Base-by-base conservation (phyloP, 805 yeast species). In the Starmerella cellae region DNA sequence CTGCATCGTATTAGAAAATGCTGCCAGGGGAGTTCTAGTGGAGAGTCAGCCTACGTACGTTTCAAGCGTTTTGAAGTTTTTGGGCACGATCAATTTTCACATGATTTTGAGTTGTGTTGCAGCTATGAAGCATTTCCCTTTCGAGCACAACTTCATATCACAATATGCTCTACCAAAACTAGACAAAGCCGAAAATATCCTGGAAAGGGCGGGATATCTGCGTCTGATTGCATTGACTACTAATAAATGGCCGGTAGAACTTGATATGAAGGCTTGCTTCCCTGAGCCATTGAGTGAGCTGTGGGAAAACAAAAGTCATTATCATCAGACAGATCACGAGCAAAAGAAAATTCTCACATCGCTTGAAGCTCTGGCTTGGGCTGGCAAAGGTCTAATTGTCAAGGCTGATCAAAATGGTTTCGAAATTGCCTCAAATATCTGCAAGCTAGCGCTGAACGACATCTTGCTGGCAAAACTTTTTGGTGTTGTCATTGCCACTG, bases 281-380 rank as follows among this genome's bases (percentile, higher is more conserved):
- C 5, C 27, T 1, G 5, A 44, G 11, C 11, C 18, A n/a, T 16
- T 34, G 17, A 16, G n/a, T 20, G 13, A 10, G 6, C 16, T 17
- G 10, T 8, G 11, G 8, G 13, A 31, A 11, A 31, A 17, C 8
- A 17, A 11, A 31, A 27, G n/a, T n/a, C 30, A n/a, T n/a, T n/a
- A n/a, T n/a, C 31, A 28, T 8, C 28, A 24, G 13, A 24, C 11
- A 9, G 11, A 9, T 9, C 28, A 9, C 13, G 28, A 24, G 13
- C 21, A 31, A 14, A 31, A 31, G 8, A 13, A 6, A 8, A 26
- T 20, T 13, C 18, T 17, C 34, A 16, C 34, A 18, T 26, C 38
- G 11, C 39, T 81, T 32, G 94, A 83, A 56, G 55, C 69, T 0
- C 58, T 68, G 10, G 63, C 78, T 2, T 85, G 95, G 95, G 59